Evolutionary conservation across 805 yeast genomes (phyloP), one percentile per base, ranked within the genome.

Genomic region (Nakazawaea sp.): DNA sequence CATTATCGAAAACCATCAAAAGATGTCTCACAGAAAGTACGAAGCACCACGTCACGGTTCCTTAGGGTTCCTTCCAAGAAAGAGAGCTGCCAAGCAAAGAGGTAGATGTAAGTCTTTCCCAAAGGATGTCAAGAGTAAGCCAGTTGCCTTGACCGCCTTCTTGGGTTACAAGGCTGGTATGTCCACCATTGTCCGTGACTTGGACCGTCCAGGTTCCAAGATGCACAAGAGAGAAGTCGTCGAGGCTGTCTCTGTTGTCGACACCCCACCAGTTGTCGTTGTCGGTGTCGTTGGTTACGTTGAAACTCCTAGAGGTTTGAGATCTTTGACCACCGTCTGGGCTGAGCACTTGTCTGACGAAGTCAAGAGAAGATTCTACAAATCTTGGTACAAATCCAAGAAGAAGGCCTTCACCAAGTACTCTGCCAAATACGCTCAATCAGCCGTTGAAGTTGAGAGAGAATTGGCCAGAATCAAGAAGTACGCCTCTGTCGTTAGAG

Each of bases 31-130:
- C 92, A 87, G 99, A 84, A 92, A 92, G 83, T 92, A 66, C 92
- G 97, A 92, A 86, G 95, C 92, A 61, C 99, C 99, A 80, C 88
- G 99, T 80, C 97, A 92, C 89, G 99, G 99, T 74, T 90, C 95
- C 71, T 78, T 92, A 70, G 98, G 97, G 66, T 92, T 88, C 96
- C 78, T 83, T 62, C 98, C 99, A 83, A 88, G 96, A 81, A 92
- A 92, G 96, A 88, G 98, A 81, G 88, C 97, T 66, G 81, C 94
- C 71, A 77, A 83, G 67, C 92, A 87, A 77, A 86, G 95, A 80
- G 98, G 96, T 75, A 89, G 86, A 78, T 92, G 89, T 66, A 90
- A 88, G 87, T 77, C 99, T 49, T 92, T 90, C 95, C 98, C 99
- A 68, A 88, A 82, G 80, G 97, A 90, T 71, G 95, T 86, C 71